Evolutionary conservation across 306 rosid genomes (phyloP).

Genomic region (Fragaria ananassa): DNA sequence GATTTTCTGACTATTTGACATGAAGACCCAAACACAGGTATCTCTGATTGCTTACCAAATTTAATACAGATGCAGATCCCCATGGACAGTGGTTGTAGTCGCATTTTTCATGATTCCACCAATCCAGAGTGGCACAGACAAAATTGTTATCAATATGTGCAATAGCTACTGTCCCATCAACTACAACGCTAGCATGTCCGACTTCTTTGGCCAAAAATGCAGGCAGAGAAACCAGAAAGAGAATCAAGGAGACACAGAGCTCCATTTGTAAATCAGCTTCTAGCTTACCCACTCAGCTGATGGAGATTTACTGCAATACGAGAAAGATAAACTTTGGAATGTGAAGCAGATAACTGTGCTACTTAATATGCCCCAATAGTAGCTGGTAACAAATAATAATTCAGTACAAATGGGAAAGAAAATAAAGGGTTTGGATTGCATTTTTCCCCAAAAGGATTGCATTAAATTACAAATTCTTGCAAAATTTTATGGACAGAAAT

Average conservation of each 20-base stretch:
- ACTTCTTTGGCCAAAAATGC: constrained; percentile 45
- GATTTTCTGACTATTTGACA: constrained; percentile 6
- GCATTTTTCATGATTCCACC: constrained; percentile 96
- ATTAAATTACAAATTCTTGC: background rate
- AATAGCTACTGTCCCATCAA: constrained; percentile 51
- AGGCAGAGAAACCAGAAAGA: constrained; percentile 48
- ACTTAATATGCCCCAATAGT: constrained; percentile 10
- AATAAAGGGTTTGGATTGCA: background rate
- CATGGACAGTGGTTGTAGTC: constrained; percentile 84
- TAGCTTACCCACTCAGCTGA: constrained; percentile 28
- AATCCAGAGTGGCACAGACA: constrained; percentile 94
- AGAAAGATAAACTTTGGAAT: constrained; percentile 12
- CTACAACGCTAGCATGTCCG: constrained; percentile 38
- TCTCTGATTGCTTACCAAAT: constrained; percentile 52
- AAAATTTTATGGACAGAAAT: background rate
- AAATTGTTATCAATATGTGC: constrained; percentile 68
- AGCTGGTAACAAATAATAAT: background rate
- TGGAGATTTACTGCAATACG: constrained; percentile 33
- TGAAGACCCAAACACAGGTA: background rate
- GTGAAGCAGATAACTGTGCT: constrained; percentile 12
- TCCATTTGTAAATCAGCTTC: constrained; percentile 48
- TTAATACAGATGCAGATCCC: constrained; percentile 64
- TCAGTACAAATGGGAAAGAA: constrained; percentile 7
- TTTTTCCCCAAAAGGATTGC: background rate
- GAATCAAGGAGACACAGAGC: constrained; percentile 41